Evolutionary conservation across 2,329 filamentous ascomycete species (phyloP), one percentile per base, ranked within the genome.

Genomic region (Colletotrichum sp.): DNA sequence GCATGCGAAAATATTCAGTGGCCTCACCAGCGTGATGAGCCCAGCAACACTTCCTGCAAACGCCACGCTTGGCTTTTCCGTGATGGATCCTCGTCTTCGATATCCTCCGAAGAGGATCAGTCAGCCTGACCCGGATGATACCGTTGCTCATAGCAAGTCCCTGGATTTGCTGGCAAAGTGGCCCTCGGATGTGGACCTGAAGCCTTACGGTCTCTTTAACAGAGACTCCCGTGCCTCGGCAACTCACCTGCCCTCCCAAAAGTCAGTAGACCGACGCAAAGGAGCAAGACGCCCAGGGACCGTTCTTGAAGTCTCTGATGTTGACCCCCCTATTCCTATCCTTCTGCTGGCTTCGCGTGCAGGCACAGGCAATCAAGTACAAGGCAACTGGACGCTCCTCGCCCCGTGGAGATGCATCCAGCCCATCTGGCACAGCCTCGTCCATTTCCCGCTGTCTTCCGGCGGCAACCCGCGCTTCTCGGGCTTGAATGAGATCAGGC

Each of bases 331-430:
- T 3, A 97, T 99, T 18, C 97, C 97, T 1, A 85, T 96, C 52
- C 87, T 96, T 2, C 85, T 98, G 8, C 88, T 95, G 6, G 89
- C 93, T 39, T 92, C 91, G 13, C 90, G 92, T 5, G 83, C 89
- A 12, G 82, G 85, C 13, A 80, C 83, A 2, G 85, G 85, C 49
- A 86, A 84, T 13, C 90, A 89, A 63, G 86, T 88, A 2, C 92
- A 94, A 64, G 94, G 94, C 0, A 93, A 89, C 0, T 99, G 96
- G 95, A 97, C 93, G 0, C 83, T 99, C 2, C 88, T 99, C 28
- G 89, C 97, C 5, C 97, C 97, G 0, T 98, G 96, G 95, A 96
- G 95, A 82, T 98, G 95, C 80, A 94, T 99, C 44, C 88, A 92
- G 44, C 92, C 95, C 0, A 88, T 98, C 36, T 99, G 97, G 97